Base-by-base conservation (phyloP, 164 flowering plant species). In the Stephania cephalantha region DNA sequence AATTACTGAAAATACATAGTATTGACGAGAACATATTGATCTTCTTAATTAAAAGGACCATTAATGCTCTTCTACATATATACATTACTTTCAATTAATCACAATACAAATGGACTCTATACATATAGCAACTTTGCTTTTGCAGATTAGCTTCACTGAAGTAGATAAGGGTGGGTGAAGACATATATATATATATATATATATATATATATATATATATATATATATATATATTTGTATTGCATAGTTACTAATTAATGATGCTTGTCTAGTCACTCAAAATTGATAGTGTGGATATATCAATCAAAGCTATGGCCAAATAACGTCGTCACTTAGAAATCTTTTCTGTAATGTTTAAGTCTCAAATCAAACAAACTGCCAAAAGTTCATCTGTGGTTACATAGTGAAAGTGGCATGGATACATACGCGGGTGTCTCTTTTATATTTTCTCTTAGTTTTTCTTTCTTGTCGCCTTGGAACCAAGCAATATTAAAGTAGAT, bases 181-280 rank as follows among this genome's bases (percentile, higher is more conserved):
- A 66, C 15, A 31, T 42, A 30, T 29, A 68, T 12, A 44, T 30
- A 18, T 15, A 68, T 44, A 10, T 31, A 10, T 12, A 31, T 7
- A 13, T 30, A 46, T 68, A 68, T 44, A 10, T 31, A 10, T 12
- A 31, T 7, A 31, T 42, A 30, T 29, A 68, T 12, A 44, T 30
- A 18, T 15, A 68, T 44, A 10, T 31, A 10, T 12, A 31, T 7
- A 13, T 30, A 46, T 68, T 44, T 15, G 5, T 30, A 1, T 68
- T 31, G 42, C 35, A 68, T 68, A 6, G n/a, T 58, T 25, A 25
- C 25, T 25, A 25, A 25, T 25, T 58, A 17, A 30, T 68, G 70
- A n/a, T 68, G 70, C 45, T 29, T 31, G 70, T 68, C 70, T 68
- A 0, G 44, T 68, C 70, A 68, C 46, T 61, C n/a, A 61, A 68